phyloP scores from a whole-genome alignment of 2,329 filamentous ascomycete species.

The Aspergillus quadrilineatus region DNA sequence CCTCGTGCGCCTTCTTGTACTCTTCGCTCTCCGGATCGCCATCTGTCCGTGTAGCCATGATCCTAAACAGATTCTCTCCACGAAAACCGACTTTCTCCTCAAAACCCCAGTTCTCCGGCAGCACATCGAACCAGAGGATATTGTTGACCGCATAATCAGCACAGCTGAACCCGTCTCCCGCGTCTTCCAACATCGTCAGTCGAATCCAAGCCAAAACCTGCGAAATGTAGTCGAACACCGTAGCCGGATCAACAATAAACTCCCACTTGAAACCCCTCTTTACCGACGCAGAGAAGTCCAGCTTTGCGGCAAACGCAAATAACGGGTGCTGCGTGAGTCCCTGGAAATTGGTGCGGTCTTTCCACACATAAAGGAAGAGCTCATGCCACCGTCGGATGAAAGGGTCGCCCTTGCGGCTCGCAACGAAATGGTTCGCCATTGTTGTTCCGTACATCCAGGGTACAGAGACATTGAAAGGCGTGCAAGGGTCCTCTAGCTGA shows the following conservation, averaged over 20 bases:
- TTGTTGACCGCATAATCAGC: neutral
- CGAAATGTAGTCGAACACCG: neutral
- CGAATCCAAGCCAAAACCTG: neutral
- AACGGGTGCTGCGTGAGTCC: neutral
- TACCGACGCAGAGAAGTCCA: neutral
- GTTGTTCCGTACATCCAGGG: neutral
- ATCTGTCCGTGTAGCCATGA: neutral
- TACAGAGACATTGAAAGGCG: neutral
- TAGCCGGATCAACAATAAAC: neutral
- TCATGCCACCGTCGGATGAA: conserved; percentile 8
- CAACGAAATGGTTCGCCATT: conserved; percentile 4
- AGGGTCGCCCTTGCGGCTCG: neutral
- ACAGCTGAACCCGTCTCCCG: neutral
- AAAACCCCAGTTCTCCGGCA: neutral
- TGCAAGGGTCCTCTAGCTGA: neutral
- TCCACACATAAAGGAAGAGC: neutral
- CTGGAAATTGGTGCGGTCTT: neutral
- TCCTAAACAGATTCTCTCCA: neutral
- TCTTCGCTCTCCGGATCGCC: neutral
- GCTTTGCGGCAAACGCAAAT: neutral
- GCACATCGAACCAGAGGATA: neutral
- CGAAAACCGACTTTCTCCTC: neutral
- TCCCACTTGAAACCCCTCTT: neutral
- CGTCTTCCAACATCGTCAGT: neutral
- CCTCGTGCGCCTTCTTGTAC: neutral